Conservation (phyloP, 2,329 filamentous ascomycete genomes). For the Colletotrichum sp. region DNA sequence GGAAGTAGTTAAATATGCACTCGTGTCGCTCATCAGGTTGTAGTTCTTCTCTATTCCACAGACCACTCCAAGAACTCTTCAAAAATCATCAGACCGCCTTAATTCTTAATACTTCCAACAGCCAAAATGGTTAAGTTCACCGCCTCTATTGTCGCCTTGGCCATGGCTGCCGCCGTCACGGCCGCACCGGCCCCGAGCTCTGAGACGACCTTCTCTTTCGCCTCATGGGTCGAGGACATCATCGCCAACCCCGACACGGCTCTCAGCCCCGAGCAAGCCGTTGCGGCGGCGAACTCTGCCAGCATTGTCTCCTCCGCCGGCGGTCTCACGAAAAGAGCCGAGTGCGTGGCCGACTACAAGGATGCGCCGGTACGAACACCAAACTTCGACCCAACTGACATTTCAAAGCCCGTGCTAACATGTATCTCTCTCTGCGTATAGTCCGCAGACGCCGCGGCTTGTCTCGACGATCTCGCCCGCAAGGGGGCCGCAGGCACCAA, state of each 20-base stretch:
- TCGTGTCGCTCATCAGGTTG: not conserved
- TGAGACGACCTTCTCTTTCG: constrained; percentile 6
- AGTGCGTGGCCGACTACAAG: not conserved
- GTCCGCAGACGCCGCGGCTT: not conserved
- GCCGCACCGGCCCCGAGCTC: not conserved
- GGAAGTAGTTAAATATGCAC: not conserved
- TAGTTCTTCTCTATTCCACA: not conserved
- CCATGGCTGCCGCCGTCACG: not conserved
- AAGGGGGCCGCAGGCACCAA: not conserved
- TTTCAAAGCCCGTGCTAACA: not conserved
- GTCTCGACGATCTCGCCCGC: not conserved
- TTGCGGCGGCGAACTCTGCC: not conserved
- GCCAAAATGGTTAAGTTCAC: not conserved
- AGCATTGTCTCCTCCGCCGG: not conserved
- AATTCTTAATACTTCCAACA: not conserved
- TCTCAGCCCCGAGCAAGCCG: not conserved
- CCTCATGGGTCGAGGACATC: constrained; percentile 4
- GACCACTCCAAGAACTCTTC: not conserved
- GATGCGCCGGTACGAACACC: not conserved
- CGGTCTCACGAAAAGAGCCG: not conserved
- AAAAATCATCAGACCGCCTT: not conserved
- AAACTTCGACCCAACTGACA: no score
- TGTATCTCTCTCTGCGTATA: not conserved
- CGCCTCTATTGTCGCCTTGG: not conserved
- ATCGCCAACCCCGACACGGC: not conserved